Evolutionary conservation across 495 filamentous ascomycete genomes (phyloP).

Genomic region (Jackrogersella minutella): DNA sequence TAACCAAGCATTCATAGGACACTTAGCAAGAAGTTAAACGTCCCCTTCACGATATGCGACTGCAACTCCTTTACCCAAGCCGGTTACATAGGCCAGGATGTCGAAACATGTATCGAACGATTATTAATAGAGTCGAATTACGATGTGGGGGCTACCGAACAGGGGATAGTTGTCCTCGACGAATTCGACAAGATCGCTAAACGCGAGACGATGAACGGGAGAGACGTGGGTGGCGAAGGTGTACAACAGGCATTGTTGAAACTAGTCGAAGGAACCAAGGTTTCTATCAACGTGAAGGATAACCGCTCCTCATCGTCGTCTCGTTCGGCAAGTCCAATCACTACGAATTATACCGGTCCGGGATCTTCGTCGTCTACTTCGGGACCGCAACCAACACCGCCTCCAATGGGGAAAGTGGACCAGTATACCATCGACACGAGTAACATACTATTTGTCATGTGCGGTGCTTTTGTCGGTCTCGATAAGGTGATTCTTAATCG

Average conservation of each 20-base stretch:
- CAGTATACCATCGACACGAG: conserved; percentile 90
- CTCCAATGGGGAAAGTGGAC: conserved; percentile 72
- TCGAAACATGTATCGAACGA: conserved; percentile 89
- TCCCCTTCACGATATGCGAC: conserved; percentile 96
- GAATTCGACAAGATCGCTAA: conserved; percentile 95
- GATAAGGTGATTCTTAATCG: conserved; percentile 88
- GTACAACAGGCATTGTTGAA: conserved; percentile 96
- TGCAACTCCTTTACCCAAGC: conserved; percentile 97
- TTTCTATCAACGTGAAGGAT: conserved; percentile 86
- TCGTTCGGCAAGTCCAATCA: conserved; percentile 55
- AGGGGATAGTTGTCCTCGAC: conserved; percentile 93
- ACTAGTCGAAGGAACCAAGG: conserved; percentile 93
- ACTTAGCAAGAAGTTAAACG: conserved; percentile 71
- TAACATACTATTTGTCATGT: conserved; percentile 96
- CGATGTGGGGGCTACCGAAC: conserved; percentile 83
- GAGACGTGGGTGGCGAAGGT: conserved; percentile 90
- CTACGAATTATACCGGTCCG: conserved; percentile 48
- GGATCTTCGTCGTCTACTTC: conserved; percentile 45
- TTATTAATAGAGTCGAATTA: conserved; percentile 90
- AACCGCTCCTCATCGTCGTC: conserved; percentile 62
- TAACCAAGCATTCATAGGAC: conserved; percentile 45
- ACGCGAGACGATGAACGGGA: conserved; percentile 60
- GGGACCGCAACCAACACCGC: conserved; percentile 44
- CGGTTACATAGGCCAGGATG: conserved; percentile 97
- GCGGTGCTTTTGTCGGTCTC: conserved; percentile 92